A percentile compares a stretch with the other conserved stretches of the same genome.
Conservation (phyloP, 2,329 filamentous ascomycete species). For the Stachybotrys echinatus region DNA sequence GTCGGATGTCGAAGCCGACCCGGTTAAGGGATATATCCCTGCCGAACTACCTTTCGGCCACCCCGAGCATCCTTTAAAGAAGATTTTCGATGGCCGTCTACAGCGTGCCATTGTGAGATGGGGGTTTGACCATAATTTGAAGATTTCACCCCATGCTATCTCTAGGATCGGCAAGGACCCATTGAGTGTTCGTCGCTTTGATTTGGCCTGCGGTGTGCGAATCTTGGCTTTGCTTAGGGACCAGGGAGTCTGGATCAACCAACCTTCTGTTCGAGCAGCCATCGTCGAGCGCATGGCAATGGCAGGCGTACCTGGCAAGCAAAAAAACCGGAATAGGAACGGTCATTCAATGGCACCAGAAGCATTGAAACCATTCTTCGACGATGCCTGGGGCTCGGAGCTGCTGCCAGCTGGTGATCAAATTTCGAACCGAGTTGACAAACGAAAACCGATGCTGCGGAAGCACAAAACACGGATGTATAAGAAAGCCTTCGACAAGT, state of each 20-base stretch:
- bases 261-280: constrained; percentile 20
- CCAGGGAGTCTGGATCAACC: constrained; percentile 27
- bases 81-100: constrained; percentile 36
- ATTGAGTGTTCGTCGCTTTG: constrained; percentile 16
- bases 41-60: constrained; percentile 36
- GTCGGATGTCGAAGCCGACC: too few species aligned
- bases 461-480: constrained; percentile 21
- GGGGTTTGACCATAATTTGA: constrained; percentile 35
- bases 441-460: constrained; percentile 22
- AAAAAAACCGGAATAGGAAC: constrained; percentile 21
- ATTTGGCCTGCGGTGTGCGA: constrained; percentile 29
- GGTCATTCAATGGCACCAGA: constrained; percentile 20
- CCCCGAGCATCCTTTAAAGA: constrained; percentile 39
- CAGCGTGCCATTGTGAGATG: constrained; percentile 37
- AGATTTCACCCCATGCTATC: constrained; percentile 10
- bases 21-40: too few species aligned
- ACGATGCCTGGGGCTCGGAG: constrained; percentile 27
- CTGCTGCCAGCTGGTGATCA: constrained; percentile 17
- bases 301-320: constrained; percentile 19
- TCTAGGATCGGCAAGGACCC: constrained; percentile 8
- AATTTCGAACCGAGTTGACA: constrained; percentile 19
- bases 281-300: constrained; percentile 23
- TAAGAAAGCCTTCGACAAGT: constrained; percentile 16
- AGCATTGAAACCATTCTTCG: constrained; percentile 24
- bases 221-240: constrained; percentile 27